Evolutionary conservation across 2,329 filamentous ascomycete genomes (phyloP).

Genomic region (Neocatenulostroma microsporum): DNA sequence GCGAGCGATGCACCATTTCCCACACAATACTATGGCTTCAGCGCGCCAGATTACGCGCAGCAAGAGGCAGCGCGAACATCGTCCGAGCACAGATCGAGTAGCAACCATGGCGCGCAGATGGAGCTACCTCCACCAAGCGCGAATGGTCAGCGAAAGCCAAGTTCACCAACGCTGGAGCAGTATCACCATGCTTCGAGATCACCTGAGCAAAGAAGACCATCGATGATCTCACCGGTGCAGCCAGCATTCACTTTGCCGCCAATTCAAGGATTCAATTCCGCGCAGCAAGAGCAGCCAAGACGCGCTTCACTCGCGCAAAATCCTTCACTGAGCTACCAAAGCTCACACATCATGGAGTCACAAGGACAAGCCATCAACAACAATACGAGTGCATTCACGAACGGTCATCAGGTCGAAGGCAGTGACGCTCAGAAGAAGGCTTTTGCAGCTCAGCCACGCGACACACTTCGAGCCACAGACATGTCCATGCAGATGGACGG

Average conservation of each 20-base stretch:
- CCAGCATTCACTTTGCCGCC: constrained; percentile 35
- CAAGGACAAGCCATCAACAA: no score
- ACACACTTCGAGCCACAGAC: no score
- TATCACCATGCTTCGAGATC: constrained; percentile 41
- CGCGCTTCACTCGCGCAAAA: no score
- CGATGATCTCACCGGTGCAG: constrained; percentile 28
- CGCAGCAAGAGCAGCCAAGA: constrained; percentile 10
- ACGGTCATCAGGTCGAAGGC: no score
- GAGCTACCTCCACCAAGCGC: constrained; percentile 34
- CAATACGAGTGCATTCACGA: no score
- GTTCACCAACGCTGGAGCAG: constrained; percentile 41
- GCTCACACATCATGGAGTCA: constrained; percentile 8
- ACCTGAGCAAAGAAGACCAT: constrained; percentile 34
- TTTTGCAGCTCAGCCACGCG: no score
- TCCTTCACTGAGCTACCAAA: constrained; percentile 26
- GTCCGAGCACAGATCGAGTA: constrained; percentile 19
- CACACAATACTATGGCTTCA: constrained; percentile 18
- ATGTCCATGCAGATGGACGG: constrained; percentile 10
- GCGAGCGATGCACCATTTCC: constrained; percentile 19
- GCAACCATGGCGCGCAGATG: constrained; percentile 31
- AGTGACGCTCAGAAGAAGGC: no score
- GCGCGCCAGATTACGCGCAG: constrained; percentile 10
- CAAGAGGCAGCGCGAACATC: constrained; percentile 13
- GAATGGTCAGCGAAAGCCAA: constrained; percentile 25
- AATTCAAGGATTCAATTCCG: constrained; percentile 27